Conservation (phyloP, 345 rosid genomes). For the Citrus sp. region DNA sequence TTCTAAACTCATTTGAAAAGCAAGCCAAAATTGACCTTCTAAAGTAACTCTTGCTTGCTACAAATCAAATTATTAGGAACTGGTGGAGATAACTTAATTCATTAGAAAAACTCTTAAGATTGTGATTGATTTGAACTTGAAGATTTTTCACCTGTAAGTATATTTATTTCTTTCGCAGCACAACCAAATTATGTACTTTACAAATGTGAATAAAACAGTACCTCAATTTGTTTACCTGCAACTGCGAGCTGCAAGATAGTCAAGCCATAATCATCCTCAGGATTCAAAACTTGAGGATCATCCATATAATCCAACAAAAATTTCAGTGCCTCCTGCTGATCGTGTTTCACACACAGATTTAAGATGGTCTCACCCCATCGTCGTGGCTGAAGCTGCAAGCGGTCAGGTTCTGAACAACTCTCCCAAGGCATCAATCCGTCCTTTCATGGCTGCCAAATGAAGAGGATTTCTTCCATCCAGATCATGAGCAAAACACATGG, state of each 20-base stretch:
- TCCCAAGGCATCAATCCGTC: too few relatives aligned
- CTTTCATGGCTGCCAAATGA: too few relatives aligned
- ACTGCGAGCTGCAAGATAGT: conserved; percentile 7
- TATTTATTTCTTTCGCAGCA: not conserved
- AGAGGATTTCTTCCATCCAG: too few relatives aligned
- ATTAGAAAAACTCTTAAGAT: too few relatives aligned
- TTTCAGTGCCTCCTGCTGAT: conserved; percentile 1
- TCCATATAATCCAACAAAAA: not conserved
- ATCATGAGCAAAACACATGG: too few relatives aligned
- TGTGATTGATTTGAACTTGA: too few relatives aligned
- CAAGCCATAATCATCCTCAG: conserved; percentile 1
- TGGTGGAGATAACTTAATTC: too few relatives aligned
- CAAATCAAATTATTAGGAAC: too few relatives aligned
- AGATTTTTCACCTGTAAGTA: not conserved
- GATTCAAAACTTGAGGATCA: not conserved
- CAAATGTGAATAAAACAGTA: not conserved
- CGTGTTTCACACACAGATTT: not conserved
- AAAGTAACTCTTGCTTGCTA: too few relatives aligned
- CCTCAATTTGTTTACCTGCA: conserved; percentile 5
- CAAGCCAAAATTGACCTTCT: too few relatives aligned
- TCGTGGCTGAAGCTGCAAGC: not conserved
- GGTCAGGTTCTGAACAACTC: not conserved
- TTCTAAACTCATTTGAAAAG: too few relatives aligned
- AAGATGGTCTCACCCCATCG: not conserved
- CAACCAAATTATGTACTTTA: too few relatives aligned